These are phyloP conservation scores for Mortierella sp. DNA, from an alignment of 371 early-diverging fungal species.

Conservation along the genomic window DNA sequence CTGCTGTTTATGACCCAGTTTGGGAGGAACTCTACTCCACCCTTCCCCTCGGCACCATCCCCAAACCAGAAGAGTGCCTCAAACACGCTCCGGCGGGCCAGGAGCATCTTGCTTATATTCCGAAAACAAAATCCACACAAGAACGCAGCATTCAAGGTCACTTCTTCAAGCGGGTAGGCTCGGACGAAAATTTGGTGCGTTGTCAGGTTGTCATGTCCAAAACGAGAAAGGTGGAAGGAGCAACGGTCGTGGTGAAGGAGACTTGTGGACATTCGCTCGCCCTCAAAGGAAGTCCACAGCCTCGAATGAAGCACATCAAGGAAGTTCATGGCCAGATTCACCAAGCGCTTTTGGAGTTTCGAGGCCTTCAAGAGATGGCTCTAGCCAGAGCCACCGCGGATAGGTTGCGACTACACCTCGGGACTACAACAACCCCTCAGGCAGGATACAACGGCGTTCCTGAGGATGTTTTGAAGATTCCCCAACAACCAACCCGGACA, in stretches of 20 bases:
- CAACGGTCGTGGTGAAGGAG: neutral
- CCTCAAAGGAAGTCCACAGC: neutral
- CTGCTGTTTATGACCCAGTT: neutral
- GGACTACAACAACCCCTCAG: neutral
- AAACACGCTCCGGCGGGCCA: neutral
- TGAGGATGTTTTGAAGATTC: neutral
- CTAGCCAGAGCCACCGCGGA: neutral
- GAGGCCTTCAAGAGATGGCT: neutral
- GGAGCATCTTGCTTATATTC: neutral
- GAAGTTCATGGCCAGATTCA: neutral
- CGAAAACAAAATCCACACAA: neutral
- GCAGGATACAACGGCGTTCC: neutral
- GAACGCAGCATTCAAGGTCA: too few relatives aligned
- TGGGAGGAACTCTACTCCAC: neutral
- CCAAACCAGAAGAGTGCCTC: neutral
- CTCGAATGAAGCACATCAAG: neutral
- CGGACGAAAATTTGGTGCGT: neutral
- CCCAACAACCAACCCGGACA: neutral
- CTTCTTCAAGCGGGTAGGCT: too few relatives aligned
- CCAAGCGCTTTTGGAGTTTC: neutral
- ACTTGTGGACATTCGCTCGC: neutral
- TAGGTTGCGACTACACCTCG: neutral
- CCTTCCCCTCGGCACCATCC: neutral
- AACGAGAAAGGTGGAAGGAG: neutral
- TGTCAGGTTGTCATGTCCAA: neutral